Percentiles rank a stretch among this genome's conserved stretches.
Conservation (phyloP, 2,329 filamentous ascomycete species). For the Alternaria atra region DNA sequence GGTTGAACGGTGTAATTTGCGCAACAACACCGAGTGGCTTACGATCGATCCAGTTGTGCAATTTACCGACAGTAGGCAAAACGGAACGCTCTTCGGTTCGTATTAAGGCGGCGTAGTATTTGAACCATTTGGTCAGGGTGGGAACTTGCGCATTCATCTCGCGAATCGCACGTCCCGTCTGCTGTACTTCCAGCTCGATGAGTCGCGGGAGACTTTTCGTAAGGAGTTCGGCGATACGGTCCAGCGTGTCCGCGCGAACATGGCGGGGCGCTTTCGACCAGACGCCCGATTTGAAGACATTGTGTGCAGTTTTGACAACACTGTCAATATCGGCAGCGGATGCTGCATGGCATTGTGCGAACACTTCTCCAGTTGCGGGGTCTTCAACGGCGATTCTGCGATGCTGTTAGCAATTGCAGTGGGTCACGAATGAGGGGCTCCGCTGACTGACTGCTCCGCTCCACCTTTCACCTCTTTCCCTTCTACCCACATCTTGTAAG, state of each 20-base stretch:
- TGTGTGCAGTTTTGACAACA: constrained; percentile 55
- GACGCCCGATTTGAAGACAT: constrained; percentile 59
- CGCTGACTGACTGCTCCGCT: constrained; percentile 58
- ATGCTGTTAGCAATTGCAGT: constrained; percentile 17
- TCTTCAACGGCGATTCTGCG: constrained; percentile 63
- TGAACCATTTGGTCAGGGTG: constrained; percentile 73
- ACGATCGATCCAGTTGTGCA: constrained; percentile 56
- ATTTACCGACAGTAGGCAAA: constrained; percentile 68
- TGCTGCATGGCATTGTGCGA: constrained; percentile 62
- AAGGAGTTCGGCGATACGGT: constrained; percentile 66
- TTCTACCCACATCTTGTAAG: constrained; percentile 53
- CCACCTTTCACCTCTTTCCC: constrained; percentile 54
- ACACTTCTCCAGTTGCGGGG: constrained; percentile 62
- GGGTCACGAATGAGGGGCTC: constrained; percentile 17
- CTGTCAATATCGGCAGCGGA: constrained; percentile 57
- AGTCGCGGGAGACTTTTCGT: constrained; percentile 62
- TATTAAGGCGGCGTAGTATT: constrained; percentile 73
- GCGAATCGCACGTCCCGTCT: constrained; percentile 73
- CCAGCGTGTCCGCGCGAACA: constrained; percentile 68
- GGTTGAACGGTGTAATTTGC: constrained; percentile 53
- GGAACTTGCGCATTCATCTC: constrained; percentile 77
- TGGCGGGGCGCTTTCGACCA: constrained; percentile 68
- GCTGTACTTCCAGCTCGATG: constrained; percentile 70
- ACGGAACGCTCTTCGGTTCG: constrained; percentile 73
- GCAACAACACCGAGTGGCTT: constrained; percentile 50